Evolutionary conservation across 1,284 basidiomycete genomes (phyloP).

Genomic region (Tranzscheliella williamsii): DNA sequence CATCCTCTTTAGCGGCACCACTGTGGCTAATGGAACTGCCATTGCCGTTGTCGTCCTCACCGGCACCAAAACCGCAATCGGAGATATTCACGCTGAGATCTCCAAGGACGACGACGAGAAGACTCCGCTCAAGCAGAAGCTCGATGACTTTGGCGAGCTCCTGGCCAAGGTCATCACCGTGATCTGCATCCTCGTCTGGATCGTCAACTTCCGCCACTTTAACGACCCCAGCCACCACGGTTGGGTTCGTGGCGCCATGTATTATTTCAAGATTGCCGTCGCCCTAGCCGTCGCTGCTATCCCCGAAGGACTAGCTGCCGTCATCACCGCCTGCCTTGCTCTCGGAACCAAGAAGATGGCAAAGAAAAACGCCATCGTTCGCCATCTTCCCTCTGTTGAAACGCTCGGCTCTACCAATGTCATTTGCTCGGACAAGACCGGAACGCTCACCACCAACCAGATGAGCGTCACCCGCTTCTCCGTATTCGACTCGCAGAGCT

Average conservation of each 20-base stretch:
- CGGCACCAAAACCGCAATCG: constrained; percentile 56
- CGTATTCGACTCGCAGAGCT: constrained; percentile 10
- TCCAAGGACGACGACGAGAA: constrained; percentile 54
- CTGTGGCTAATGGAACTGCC: constrained; percentile 53
- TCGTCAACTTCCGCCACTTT: constrained; percentile 60
- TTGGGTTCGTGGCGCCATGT: constrained; percentile 56
- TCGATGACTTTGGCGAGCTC: constrained; percentile 60
- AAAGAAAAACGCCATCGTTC: constrained; percentile 59
- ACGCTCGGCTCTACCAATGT: constrained; percentile 59
- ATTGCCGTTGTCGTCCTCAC: constrained; percentile 52
- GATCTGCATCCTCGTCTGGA: constrained; percentile 60
- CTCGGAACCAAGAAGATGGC: constrained; percentile 61
- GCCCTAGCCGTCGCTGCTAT: constrained; percentile 60
- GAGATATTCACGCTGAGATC: constrained; percentile 58
- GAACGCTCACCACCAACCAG: constrained; percentile 60
- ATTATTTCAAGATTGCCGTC: constrained; percentile 61
- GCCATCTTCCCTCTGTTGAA: constrained; percentile 58
- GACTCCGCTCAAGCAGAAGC: constrained; percentile 59
- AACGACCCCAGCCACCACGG: constrained; percentile 59
- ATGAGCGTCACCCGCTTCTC: constrained; percentile 57
- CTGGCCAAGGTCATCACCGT: constrained; percentile 59
- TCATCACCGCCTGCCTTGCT: constrained; percentile 60
- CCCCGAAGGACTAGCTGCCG: constrained; percentile 58
- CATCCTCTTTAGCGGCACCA: constrained; percentile 59
- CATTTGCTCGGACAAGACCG: constrained; percentile 61